These are phyloP conservation scores for Epichloe sibirici DNA, from an alignment of 2,329 filamentous ascomycete species.

Conservation along the genomic window DNA sequence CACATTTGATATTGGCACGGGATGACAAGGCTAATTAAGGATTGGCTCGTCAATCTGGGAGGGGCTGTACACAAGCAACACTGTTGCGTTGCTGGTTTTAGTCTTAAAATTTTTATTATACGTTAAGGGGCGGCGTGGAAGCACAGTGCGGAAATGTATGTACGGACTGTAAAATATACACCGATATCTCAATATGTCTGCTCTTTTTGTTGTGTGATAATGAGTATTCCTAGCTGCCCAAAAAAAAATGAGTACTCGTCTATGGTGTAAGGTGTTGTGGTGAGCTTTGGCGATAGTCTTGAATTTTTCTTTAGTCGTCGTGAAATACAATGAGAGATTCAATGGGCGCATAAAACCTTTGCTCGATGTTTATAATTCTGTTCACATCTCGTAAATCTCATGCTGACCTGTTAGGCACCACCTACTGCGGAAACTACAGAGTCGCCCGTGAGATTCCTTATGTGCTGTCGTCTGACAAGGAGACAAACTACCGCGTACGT, in stretches of 20 bases:
- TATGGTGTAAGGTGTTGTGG: too few species aligned
- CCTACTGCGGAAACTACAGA: not conserved
- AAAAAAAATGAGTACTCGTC: too few species aligned
- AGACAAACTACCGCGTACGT: slow-evolving; percentile 1
- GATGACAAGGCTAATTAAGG: not conserved
- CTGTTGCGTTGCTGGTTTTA: slow-evolving; percentile 2
- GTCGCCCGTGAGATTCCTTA: not conserved
- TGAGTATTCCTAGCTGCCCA: too few species aligned
- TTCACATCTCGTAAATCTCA: too few species aligned
- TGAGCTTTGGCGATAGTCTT: too few species aligned
- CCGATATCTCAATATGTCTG: not conserved
- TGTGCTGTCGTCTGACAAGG: not conserved
- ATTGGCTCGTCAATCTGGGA: not conserved
- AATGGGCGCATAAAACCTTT: too few species aligned
- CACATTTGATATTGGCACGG: not conserved
- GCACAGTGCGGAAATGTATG: slow-evolving; percentile 3
- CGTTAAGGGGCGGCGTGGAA: not conserved
- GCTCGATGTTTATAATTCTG: too few species aligned
- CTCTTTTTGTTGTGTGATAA: not conserved
- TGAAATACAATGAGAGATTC: too few species aligned
- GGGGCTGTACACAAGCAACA: not conserved
- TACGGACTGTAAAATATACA: slow-evolving; percentile 4
- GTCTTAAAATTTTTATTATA: slow-evolving; percentile 4
- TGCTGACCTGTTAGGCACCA: not conserved
- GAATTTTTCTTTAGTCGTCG: too few species aligned